These are phyloP conservation scores for Entoloma clypeatum DNA, from an alignment of 1,284 basidiomycete genomes.

Conservation along the genomic window DNA sequence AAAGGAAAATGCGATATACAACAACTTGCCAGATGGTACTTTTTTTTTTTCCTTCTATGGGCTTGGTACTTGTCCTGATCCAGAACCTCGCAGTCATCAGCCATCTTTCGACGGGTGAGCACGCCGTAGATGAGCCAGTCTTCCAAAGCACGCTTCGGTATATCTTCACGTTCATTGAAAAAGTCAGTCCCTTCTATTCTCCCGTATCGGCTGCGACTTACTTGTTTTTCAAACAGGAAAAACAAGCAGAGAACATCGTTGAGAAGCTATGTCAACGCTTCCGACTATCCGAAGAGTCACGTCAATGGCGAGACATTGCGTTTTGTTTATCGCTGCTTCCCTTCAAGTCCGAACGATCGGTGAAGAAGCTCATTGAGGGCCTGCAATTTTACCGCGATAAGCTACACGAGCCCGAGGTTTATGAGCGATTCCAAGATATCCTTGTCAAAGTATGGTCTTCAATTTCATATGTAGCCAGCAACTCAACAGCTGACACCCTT, in stretches of 20 bases:
- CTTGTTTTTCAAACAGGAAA: constrained; percentile 57
- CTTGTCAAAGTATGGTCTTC: constrained; percentile 44
- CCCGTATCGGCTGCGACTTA: background rate
- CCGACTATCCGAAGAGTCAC: constrained; percentile 80
- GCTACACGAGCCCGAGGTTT: constrained; percentile 85
- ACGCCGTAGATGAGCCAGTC: constrained; percentile 88
- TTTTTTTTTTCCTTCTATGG: constrained; percentile 8
- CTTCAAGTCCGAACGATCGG: constrained; percentile 94
- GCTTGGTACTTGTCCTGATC: constrained; percentile 8
- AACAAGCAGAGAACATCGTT: constrained; percentile 92
- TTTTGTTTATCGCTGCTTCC: constrained; percentile 93
- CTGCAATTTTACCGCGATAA: constrained; percentile 94
- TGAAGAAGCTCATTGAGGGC: constrained; percentile 96
- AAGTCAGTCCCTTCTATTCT: constrained; percentile 46
- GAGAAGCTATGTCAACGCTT: constrained; percentile 96
- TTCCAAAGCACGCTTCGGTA: constrained; percentile 94
- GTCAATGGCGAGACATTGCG: constrained; percentile 97
- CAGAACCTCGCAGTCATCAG: constrained; percentile 70
- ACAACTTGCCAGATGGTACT: constrained; percentile 90
- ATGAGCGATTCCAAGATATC: constrained; percentile 84
- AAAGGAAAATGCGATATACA: constrained; percentile 99
- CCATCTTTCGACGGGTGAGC: constrained; percentile 89
- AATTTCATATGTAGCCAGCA: background rate
- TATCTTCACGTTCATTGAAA: constrained; percentile 97
- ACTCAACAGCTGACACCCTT: background rate